Conservation (phyloP, 371 early-diverging fungal genomes). For the Zopfochytrium polystomum region DNA sequence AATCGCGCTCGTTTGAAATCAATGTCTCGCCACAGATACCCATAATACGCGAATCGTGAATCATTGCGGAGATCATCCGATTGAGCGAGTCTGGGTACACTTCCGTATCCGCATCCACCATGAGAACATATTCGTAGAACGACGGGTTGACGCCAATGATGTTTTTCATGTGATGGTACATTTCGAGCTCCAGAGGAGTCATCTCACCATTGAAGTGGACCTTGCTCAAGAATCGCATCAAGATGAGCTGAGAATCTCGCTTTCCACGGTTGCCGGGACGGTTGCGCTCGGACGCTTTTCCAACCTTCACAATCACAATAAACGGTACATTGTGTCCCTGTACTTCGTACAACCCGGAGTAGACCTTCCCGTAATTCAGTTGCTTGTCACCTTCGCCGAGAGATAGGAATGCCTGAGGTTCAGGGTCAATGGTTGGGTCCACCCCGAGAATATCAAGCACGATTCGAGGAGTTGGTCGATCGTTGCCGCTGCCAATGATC, state of each 20-base stretch:
- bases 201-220: constrained; percentile 77
- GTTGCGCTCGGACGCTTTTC: constrained; percentile 61
- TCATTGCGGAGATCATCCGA: constrained; percentile 77
- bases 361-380: constrained; percentile 82
- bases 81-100: constrained; percentile 76
- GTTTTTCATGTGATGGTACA: too few species aligned
- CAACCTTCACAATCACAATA: constrained; percentile 79
- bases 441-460: constrained; percentile 83
- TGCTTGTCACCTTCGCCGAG: constrained; percentile 63
- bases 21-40: constrained; percentile 88
- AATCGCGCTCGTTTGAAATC: constrained; percentile 80
- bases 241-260: constrained; percentile 97
- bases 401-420: constrained; percentile 56
- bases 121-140: constrained; percentile 84
- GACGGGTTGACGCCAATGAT: constrained; percentile 69
- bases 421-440: constrained; percentile 58
- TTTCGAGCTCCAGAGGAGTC: too few species aligned
- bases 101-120: constrained; percentile 91
- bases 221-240: constrained; percentile 96
- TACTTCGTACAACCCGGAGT: constrained; percentile 82
- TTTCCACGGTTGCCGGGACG: too few species aligned
- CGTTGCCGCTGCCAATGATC: constrained; percentile 87
- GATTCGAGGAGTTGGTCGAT: constrained; percentile 84
- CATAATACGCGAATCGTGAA: constrained; percentile 75
- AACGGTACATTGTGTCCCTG: constrained; percentile 72